phyloP scores from a whole-genome alignment of 164 flowering plant species.

The Magnolia kwangsiensis region DNA sequence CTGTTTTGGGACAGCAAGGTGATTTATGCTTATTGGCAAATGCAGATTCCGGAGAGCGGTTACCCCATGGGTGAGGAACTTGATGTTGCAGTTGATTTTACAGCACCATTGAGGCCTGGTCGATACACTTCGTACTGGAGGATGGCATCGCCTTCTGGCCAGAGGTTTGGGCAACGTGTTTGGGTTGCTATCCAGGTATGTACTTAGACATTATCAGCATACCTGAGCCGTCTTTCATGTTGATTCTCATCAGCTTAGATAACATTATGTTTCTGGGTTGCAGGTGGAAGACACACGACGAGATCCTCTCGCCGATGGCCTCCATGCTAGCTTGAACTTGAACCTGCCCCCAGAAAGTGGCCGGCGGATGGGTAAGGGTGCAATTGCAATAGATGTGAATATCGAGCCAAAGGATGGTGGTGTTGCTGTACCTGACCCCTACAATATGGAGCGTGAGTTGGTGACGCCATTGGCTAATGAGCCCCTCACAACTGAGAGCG shows the following conservation, averaged over 20 bases:
- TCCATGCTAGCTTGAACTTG: constrained; percentile 41
- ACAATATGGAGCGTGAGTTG: constrained; percentile 11
- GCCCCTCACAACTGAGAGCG: constrained; percentile 13
- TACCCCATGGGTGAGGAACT: constrained; percentile 41
- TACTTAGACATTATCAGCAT: background rate
- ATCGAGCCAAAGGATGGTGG: constrained; percentile 26
- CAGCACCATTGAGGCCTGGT: constrained; percentile 72
- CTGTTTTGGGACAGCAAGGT: no score
- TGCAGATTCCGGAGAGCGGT: constrained; percentile 58
- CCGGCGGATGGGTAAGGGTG: constrained; percentile 17
- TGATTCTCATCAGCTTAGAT: background rate
- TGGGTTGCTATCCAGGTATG: constrained; percentile 87
- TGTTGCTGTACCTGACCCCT: constrained; percentile 3
- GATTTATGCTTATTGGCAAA: background rate
- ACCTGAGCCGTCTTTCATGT: background rate
- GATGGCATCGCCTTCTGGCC: constrained; percentile 66
- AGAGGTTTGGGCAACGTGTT: constrained; percentile 78
- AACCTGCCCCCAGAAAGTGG: constrained; percentile 51
- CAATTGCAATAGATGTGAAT: constrained; percentile 30
- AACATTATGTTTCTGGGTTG: background rate
- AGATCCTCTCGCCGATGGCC: constrained; percentile 15
- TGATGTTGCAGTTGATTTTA: constrained; percentile 75
- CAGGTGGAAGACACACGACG: constrained; percentile 59
- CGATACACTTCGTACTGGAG: constrained; percentile 87
- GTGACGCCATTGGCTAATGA: constrained; percentile 23